phyloP scores from a whole-genome alignment of 192 early-diverging fungal genomes.

The Chytriomyces sp. region DNA sequence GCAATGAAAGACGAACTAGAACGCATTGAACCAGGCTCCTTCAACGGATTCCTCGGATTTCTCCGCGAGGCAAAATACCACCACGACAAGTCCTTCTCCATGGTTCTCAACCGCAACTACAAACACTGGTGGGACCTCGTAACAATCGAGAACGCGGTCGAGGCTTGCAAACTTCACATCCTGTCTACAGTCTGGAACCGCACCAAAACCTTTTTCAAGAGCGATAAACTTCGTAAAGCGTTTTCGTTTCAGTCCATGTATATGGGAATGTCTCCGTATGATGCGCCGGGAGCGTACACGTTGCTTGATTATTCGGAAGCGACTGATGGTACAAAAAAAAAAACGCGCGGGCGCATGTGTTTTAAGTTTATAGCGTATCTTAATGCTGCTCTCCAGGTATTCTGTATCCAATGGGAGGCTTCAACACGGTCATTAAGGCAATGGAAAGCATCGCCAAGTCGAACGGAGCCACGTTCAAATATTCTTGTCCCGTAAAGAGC shows the following conservation, averaged over 20 bases:
- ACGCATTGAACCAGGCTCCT: constrained; percentile 50
- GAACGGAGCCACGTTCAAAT: constrained; percentile 50
- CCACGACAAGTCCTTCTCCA: constrained; percentile 49
- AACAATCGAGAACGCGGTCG: constrained; percentile 48
- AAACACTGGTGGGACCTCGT: constrained; percentile 50
- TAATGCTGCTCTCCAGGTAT: constrained; percentile 37
- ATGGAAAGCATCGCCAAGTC: constrained; percentile 51
- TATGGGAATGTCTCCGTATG: constrained; percentile 69
- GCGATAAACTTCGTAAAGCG: constrained; percentile 60
- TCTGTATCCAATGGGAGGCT: constrained; percentile 64
- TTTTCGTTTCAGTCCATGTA: constrained; percentile 71
- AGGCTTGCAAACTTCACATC: constrained; percentile 52
- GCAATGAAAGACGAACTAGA: constrained; percentile 59
- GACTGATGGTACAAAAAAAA: constrained; percentile 41
- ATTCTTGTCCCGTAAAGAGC: constrained; percentile 44
- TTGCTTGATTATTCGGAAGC: constrained; percentile 61
- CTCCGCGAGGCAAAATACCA: constrained; percentile 54
- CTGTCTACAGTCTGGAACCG: constrained; percentile 48
- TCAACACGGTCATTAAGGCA: constrained; percentile 53
- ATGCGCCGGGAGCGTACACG: constrained; percentile 63
- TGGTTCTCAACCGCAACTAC: constrained; percentile 58
- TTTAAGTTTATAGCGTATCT: not conserved
- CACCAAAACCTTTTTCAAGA: constrained; percentile 50
- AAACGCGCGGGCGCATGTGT: constrained; percentile 1
- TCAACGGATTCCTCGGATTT: constrained; percentile 47